phyloP scores from a whole-genome alignment of 352 stramenopile species.

The Globisporangium ultimum region DNA sequence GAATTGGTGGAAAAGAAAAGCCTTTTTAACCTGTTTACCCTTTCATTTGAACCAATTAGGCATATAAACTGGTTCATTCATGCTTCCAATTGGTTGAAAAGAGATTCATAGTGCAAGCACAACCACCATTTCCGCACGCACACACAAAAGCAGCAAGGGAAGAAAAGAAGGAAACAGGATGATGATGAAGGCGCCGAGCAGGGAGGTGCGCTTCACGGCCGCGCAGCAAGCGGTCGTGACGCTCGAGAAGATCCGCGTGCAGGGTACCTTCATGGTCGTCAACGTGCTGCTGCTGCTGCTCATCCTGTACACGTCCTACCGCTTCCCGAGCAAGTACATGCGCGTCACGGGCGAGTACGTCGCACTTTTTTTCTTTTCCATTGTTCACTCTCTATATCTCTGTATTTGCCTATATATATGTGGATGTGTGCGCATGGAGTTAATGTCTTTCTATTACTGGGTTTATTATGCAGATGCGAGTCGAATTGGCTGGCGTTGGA shows the following conservation, averaged over 20 bases:
- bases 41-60: neutral
- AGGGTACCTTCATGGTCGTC: constrained; percentile 33
- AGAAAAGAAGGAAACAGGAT: neutral
- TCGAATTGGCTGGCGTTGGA: constrained; percentile 64
- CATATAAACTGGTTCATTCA: neutral
- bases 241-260: constrained; percentile 43
- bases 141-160: neutral
- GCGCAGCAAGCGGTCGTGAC: constrained; percentile 41
- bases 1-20: constrained; percentile 5
- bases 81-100: neutral
- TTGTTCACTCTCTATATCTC: neutral
- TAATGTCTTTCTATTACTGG: neutral
- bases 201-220: constrained; percentile 21
- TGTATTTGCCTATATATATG: constrained; percentile 5
- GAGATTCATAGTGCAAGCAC: neutral
- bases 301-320: constrained; percentile 45
- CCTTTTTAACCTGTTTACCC: no score
- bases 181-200: constrained; percentile 5
- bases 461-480: constrained; percentile 36
- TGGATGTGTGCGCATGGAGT: constrained; percentile 6
- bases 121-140: neutral
- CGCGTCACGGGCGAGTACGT: constrained; percentile 71
- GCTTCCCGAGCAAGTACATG: constrained; percentile 65
- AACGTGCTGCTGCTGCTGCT: constrained; percentile 59
- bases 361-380: neutral